These are phyloP conservation scores for Chrysanthemum lavandulifolium DNA, from an alignment of 129 eudicot species.

Conservation along the genomic window DNA sequence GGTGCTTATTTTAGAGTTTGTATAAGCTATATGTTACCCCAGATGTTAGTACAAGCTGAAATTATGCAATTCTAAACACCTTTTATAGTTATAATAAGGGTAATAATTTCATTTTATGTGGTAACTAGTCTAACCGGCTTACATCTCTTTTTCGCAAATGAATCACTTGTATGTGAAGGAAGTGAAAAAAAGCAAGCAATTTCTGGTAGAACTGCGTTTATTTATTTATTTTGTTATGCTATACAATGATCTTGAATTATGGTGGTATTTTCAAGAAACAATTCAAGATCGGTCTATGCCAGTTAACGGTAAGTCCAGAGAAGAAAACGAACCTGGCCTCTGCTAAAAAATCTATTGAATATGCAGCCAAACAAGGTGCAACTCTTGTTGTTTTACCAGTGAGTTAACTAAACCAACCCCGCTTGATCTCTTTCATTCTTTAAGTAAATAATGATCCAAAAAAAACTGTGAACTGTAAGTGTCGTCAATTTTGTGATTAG, in stretches of 20 bases:
- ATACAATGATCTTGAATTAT: background rate
- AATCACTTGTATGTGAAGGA: too few species aligned
- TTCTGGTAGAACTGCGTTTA: background rate
- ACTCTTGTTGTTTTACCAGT: conserved; percentile 7
- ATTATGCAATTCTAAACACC: too few species aligned
- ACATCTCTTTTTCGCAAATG: too few species aligned
- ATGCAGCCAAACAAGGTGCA: background rate
- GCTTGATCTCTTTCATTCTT: background rate
- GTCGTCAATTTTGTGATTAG: background rate
- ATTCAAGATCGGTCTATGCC: conserved; percentile 5
- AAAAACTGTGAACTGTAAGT: rapidly evolving
- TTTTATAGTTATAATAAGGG: too few species aligned
- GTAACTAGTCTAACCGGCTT: too few species aligned
- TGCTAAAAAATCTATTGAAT: background rate
- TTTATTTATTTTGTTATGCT: background rate
- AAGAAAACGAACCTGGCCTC: conserved; percentile 3
- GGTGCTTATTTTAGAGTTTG: too few species aligned
- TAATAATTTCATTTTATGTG: too few species aligned
- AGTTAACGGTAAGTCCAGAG: conserved; percentile 4
- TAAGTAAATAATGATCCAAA: too few species aligned
- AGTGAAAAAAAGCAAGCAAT: background rate
- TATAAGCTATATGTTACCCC: too few species aligned
- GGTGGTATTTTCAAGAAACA: background rate
- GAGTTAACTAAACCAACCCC: background rate
- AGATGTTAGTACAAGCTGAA: too few species aligned